These are phyloP conservation scores for Plectosphaerella cucumerina DNA, from an alignment of 2,329 filamentous ascomycete genomes.

Conservation along the genomic window DNA sequence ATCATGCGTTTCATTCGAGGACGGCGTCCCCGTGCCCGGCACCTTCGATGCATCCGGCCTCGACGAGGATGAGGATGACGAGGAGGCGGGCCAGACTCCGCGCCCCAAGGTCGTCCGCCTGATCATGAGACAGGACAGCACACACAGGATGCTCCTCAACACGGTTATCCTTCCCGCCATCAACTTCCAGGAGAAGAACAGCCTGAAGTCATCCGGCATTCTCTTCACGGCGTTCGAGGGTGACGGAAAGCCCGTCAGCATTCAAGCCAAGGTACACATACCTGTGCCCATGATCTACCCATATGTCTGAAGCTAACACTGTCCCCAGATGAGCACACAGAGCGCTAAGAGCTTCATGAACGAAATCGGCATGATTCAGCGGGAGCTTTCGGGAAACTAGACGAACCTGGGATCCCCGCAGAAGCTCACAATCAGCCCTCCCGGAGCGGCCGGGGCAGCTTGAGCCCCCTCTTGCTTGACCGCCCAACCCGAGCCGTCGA, in stretches of 20 bases:
- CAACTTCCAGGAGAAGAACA: constrained; percentile 73
- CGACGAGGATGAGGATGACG: constrained; percentile 30
- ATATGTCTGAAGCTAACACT: neutral
- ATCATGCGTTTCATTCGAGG: constrained; percentile 50
- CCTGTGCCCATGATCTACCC: no score
- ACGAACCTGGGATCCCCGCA: no score
- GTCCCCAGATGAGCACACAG: constrained; percentile 45
- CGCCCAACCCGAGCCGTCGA: no score
- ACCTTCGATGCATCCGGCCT: constrained; percentile 54
- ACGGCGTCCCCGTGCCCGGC: constrained; percentile 42
- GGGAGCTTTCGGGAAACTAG: constrained; percentile 39
- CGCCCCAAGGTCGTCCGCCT: constrained; percentile 58
- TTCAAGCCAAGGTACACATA: constrained; percentile 56
- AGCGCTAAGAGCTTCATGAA: constrained; percentile 49
- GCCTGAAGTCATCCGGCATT: constrained; percentile 66
- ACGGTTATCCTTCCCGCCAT: constrained; percentile 74
- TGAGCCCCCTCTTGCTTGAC: no score
- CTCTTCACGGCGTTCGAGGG: constrained; percentile 61
- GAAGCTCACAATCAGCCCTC: no score
- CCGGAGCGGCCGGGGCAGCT: no score
- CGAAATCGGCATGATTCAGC: constrained; percentile 45
- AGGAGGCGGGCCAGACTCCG: constrained; percentile 13
- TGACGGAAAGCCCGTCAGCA: constrained; percentile 49
- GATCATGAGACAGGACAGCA: constrained; percentile 88
- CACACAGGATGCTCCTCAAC: constrained; percentile 82